Evolutionary conservation across 495 filamentous ascomycete genomes (phyloP), one percentile per base, ranked within the genome.

Genomic region (Lasiosphaeria ovina): DNA sequence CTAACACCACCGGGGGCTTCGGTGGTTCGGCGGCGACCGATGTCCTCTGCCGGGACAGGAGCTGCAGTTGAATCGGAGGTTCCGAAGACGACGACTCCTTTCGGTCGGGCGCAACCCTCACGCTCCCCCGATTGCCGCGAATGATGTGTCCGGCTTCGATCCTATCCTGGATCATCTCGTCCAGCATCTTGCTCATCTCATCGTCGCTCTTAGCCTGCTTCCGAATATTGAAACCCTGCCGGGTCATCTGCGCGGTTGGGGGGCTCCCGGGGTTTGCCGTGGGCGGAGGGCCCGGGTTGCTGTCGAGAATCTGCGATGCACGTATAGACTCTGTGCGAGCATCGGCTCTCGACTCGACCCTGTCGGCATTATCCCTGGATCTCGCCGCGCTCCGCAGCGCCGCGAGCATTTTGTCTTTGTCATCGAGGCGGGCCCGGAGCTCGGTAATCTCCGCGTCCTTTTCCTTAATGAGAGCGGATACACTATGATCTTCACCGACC

Each of bases 371-470:
- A 51, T 98, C 94, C 35, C 94, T 83, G 61, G 96, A 94, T 40
- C 92, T 82, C 16, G 92, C 86, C 7, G 93, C 91, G 53, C 82
- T 93, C n/a, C 92, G 86, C 49, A 98, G 80, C 0, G 94, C 94
- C 14, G 86, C 77, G 34, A 98, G 79, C 95, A 98, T 98, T 14
- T 87, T 85, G 68, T 97, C 93, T 68, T 98, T 97, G 75, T 98
- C 95, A 65, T 98, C 94, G 3, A 98, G 82, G 59, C 91, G 86
- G 31, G 92, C 89, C 12, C 92, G 84, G 35, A 98, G 84, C 65
- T 96, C 93, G 35, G 88, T 85, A 66, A 98, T 97, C 72, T 98
- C 94, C 57, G 88, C 85, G 68, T 98, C 94, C 70, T 94, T 97
- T 66, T 97, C 94, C 64, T 86, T 87, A 35, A 98, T 72, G 35